Evolutionary conservation across 2,329 filamentous ascomycete species (phyloP).

Genomic region (Fusarium agapanthi): DNA sequence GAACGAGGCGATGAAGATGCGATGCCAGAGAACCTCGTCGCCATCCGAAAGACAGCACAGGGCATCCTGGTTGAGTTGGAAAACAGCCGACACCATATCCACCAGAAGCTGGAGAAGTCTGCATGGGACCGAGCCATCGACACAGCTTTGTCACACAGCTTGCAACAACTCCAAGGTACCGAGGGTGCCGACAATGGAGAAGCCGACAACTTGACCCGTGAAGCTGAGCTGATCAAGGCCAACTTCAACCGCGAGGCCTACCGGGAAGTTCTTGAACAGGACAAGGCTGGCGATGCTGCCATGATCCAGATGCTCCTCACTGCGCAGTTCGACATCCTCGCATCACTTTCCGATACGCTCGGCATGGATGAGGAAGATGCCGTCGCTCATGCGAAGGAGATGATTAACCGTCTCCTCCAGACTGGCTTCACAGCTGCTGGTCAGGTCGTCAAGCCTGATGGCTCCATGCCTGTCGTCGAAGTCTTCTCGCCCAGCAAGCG

Average conservation of each 20-base stretch:
- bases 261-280: constrained; percentile 80
- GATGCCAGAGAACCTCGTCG: constrained; percentile 73
- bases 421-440: constrained; percentile 77
- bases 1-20: constrained; percentile 60
- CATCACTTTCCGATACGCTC: constrained; percentile 82
- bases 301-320: constrained; percentile 85
- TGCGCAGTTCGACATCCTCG: constrained; percentile 90
- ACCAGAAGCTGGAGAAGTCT: constrained; percentile 80
- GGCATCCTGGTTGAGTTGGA: constrained; percentile 91
- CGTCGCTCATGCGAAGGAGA: constrained; percentile 77
- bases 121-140: constrained; percentile 91
- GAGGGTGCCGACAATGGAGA: constrained; percentile 64
- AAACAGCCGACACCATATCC: constrained; percentile 87
- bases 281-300: constrained; percentile 80
- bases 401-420: constrained; percentile 81
- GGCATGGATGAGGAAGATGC: constrained; percentile 86
- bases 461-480: constrained; percentile 67
- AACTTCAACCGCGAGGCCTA: constrained; percentile 84
- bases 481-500: constrained; percentile 74
- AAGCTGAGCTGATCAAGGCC: constrained; percentile 85
- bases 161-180: constrained; percentile 77
- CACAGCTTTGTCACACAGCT: constrained; percentile 84
- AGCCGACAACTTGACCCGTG: constrained; percentile 75
- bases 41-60: constrained; percentile 87
- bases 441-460: constrained; percentile 91